phyloP scores from a whole-genome alignment of 1,284 basidiomycete genomes.

The Cutaneotrichosporon mucoides region DNA sequence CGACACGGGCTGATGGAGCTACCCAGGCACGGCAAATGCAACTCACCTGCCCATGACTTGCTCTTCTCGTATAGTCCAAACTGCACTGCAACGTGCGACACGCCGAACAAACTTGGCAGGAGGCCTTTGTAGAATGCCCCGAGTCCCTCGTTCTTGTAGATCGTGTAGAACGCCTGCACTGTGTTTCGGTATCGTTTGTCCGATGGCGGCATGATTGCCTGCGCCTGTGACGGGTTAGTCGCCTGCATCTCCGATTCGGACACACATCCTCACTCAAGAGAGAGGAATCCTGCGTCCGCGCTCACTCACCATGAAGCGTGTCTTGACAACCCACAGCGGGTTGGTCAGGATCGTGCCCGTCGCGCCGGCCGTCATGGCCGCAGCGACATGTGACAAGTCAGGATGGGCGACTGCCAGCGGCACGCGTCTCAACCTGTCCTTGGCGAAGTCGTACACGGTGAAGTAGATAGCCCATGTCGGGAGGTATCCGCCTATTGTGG shows the following conservation, averaged over 20 bases:
- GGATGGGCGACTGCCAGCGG: slow-evolving; percentile 19
- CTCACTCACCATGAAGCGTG: slow-evolving; percentile 82
- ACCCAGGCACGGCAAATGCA: no score
- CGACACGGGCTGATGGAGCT: not conserved
- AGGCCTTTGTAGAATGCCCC: slow-evolving; percentile 88
- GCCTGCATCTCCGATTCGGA: not conserved
- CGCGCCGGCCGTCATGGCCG: slow-evolving; percentile 88
- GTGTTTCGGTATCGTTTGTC: slow-evolving; percentile 80
- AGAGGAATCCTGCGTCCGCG: no score
- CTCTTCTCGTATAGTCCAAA: slow-evolving; percentile 93
- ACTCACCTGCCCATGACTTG: slow-evolving; percentile 74
- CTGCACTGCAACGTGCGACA: slow-evolving; percentile 87
- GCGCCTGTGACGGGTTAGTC: slow-evolving; percentile 31
- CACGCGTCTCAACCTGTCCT: slow-evolving; percentile 64
- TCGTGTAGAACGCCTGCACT: slow-evolving; percentile 75
- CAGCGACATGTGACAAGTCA: slow-evolving; percentile 64
- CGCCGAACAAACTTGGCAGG: slow-evolving; percentile 80
- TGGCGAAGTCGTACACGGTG: slow-evolving; percentile 92
- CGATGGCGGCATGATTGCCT: slow-evolving; percentile 58
- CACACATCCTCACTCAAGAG: no score
- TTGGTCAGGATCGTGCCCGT: slow-evolving; percentile 86
- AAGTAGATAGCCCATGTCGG: slow-evolving; percentile 99
- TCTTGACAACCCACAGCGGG: slow-evolving; percentile 96
- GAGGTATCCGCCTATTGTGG: slow-evolving; percentile 90
- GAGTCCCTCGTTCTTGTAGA: slow-evolving; percentile 78